These are phyloP conservation scores for Brassica hybrid DNA, from an alignment of 441 rosid species.

Conservation along the genomic window DNA sequence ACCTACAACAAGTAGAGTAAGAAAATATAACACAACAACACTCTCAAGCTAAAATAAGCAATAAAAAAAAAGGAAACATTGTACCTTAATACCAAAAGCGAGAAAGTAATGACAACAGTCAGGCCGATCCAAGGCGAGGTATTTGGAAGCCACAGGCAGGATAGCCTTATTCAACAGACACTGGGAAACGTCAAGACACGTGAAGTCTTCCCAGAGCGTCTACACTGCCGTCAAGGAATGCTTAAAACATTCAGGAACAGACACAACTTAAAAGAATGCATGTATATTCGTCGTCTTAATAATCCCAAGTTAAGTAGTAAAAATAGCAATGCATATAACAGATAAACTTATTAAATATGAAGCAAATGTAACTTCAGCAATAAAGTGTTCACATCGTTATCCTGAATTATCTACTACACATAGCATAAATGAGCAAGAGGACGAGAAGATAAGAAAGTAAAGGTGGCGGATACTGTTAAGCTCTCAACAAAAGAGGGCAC, in stretches of 20 bases:
- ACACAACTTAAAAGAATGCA: no score
- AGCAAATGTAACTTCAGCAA: no score
- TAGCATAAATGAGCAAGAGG: no score
- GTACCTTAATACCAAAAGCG: constrained; percentile 70
- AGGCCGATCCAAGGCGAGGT: constrained; percentile 53
- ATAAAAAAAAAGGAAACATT: constrained; percentile 7
- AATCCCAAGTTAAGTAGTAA: no score
- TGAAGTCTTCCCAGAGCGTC: constrained; percentile 88
- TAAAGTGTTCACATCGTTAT: no score
- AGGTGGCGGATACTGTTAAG: constrained; percentile 55
- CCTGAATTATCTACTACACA: no score
- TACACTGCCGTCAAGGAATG: constrained; percentile 52
- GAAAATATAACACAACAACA: not conserved
- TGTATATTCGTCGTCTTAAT: no score
- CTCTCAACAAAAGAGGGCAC: constrained; percentile 50
- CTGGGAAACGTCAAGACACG: constrained; percentile 84
- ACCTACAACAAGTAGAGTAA: constrained; percentile 55
- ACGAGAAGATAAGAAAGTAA: no score
- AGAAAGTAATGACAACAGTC: constrained; percentile 55
- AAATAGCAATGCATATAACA: no score
- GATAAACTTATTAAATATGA: no score
- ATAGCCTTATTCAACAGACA: constrained; percentile 76
- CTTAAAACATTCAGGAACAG: not conserved
- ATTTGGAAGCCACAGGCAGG: constrained; percentile 63
- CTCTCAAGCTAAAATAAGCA: not conserved